phyloP scores from a whole-genome alignment of 148 eudicot species.

The Rhododendron simsii region DNA sequence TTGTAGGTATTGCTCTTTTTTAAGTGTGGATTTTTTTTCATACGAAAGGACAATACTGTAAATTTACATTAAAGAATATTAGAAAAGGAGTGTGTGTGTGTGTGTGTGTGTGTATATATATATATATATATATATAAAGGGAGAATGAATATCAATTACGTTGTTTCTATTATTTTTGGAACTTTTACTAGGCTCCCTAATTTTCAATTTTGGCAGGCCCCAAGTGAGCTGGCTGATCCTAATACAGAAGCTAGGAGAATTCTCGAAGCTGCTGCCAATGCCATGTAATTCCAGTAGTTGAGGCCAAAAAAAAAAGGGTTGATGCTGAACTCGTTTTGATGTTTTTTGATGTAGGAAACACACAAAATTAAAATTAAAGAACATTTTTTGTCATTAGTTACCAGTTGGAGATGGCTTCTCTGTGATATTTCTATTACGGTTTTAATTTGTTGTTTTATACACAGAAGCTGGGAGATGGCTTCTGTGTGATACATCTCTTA shows the following conservation, averaged over 20 bases:
- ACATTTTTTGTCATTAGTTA: not conserved
- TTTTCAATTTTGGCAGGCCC: slow-evolving; percentile 37
- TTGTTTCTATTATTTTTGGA: not conserved
- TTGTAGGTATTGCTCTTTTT: not conserved
- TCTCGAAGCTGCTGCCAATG: slow-evolving; percentile 45
- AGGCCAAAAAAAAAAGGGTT: not conserved
- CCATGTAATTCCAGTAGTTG: slow-evolving; percentile 19
- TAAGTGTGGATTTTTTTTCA: not conserved
- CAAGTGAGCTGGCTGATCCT: slow-evolving; percentile 53
- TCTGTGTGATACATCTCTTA: not conserved
- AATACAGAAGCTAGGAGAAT: slow-evolving; percentile 41
- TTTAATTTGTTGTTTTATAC: no score
- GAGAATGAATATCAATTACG: not conserved
- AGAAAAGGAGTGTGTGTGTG: not conserved
- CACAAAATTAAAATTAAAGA: not conserved
- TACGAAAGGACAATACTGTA: not conserved
- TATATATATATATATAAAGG: not conserved
- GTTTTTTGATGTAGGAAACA: not conserved
- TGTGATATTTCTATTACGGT: not conserved
- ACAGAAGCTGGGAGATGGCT: not conserved
- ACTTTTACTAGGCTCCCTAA: not conserved
- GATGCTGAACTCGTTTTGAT: not conserved
- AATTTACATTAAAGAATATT: not conserved
- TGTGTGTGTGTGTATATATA: no score
- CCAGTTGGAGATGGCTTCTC: not conserved